A percentile compares a stretch with the other conserved stretches of the same genome.
These are phyloP conservation scores for Niebla homalea DNA, from an alignment of 495 filamentous ascomycete species.

Conservation along the genomic window DNA sequence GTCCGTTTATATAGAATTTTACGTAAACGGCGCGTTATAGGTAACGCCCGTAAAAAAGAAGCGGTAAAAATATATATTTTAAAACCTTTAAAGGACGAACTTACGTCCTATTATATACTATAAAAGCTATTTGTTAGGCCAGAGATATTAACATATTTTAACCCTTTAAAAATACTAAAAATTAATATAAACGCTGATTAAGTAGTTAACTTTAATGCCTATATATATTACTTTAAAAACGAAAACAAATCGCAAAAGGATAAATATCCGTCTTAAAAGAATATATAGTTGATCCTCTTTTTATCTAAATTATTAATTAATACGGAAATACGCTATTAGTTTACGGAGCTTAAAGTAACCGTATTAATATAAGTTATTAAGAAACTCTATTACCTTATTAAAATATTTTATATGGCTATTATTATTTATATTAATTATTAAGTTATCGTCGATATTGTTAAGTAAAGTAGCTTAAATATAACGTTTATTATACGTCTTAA, in stretches of 20 bases:
- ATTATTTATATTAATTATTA: constrained; percentile 4
- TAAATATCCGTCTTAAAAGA: constrained; percentile 1
- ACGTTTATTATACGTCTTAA: not conserved
- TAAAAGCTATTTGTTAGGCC: not conserved
- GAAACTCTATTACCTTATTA: not conserved
- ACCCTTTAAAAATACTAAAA: not conserved
- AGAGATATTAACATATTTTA: not conserved
- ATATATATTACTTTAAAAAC: not conserved
- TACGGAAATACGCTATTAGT: not conserved
- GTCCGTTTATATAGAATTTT: too few relatives aligned
- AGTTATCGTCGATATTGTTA: not conserved
- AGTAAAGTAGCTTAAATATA: constrained; percentile 1
- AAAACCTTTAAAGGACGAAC: too few relatives aligned
- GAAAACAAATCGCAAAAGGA: not conserved
- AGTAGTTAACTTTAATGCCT: not conserved
- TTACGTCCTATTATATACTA: not conserved
- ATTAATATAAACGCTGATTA: not conserved
- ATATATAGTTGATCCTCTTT: not conserved
- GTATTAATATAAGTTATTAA: not conserved
- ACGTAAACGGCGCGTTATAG: too few relatives aligned
- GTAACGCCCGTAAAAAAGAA: too few relatives aligned
- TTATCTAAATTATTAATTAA: not conserved
- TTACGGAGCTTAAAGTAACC: not conserved
- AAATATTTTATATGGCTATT: not conserved
- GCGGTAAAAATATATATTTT: too few relatives aligned